Evolutionary conservation across 108 stramenopile species (phyloP), one percentile per base, ranked within the genome.

Genomic region (Epithemia pelagica): DNA sequence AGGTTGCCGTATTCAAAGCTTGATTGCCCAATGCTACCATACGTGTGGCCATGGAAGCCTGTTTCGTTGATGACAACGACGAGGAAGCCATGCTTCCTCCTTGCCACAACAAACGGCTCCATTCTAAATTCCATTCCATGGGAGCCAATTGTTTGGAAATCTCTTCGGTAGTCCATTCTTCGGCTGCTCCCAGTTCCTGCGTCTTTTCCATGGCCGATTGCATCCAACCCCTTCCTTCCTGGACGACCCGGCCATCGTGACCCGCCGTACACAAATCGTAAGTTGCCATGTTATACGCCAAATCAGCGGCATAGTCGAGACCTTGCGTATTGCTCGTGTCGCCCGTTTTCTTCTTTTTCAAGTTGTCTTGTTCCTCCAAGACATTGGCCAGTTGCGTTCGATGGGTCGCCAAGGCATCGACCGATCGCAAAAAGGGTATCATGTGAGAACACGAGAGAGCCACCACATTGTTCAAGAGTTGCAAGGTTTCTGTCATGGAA

Each of bases 11-110:
- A 52, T 32, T 69, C 64, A 77, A 56, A 26, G 76, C 29, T 54
- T 77, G 71, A 59, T 77, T 77, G 33, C 69, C 19, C 32, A 70
- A 30, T 22, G 73, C 62, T 1, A 67, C 32, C 59, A 56, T 72
- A 68, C 21, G 59, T 51, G 31, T 63, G 24, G 29, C 20, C 56
- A 58, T 27, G 25, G 56, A 58, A 58, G 56, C 56, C 56, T 26
- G 56, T 58, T 58, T 27, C 15, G 25, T 58, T 21, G 56, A 27
- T 58, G 21, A 8, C 56, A 21, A 58, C 15, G 22, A 27, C 21
- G 56, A 27, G 7, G 56, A 23, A 19, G 21, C 7, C 8, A n/a
- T 19, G 10, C 10, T 46, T 15, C 37, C 37, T 18, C 56, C 56
- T 8, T 58, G 22, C 56, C 56, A 58, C 8, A 58, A 27, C 56